These are phyloP conservation scores for Populus tremula DNA, from an alignment of 345 rosid genomes.

Conservation along the genomic window DNA sequence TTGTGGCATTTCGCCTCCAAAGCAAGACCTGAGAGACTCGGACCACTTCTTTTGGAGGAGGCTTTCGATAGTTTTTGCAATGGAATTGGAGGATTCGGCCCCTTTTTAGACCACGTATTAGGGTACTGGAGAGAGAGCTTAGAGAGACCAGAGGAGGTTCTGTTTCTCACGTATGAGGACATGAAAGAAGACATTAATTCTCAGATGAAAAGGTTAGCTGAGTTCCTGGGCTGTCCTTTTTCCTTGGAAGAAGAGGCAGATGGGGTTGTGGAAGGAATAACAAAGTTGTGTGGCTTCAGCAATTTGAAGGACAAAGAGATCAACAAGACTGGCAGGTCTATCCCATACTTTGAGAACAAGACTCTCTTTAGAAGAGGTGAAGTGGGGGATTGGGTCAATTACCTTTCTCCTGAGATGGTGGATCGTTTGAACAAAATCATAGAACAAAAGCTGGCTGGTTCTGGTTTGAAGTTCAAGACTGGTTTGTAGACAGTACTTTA, in stretches of 20 bases:
- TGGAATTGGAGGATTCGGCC: constrained; percentile 32
- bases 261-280: constrained; percentile 7
- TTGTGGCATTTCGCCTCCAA: constrained; percentile 24
- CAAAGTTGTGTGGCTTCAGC: constrained; percentile 19
- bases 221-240: constrained; percentile 15
- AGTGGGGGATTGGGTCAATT: constrained; percentile 16
- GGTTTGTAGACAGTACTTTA: too few species aligned
- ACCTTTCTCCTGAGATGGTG: constrained; percentile 19
- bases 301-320: constrained; percentile 14
- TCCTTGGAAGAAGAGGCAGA: constrained; percentile 13
- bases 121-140: constrained; percentile 36
- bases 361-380: constrained; percentile 17
- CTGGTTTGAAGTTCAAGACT: constrained; percentile 45
- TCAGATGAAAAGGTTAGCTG: constrained; percentile 23
- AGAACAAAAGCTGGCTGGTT: constrained; percentile 45
- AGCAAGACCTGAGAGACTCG: constrained; percentile 8
- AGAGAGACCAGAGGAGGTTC: constrained; percentile 23
- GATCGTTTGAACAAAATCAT: constrained; percentile 15
- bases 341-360: constrained; percentile 2
- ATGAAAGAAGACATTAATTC: constrained; percentile 25
- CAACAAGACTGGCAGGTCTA: constrained; percentile 13
- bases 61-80: constrained; percentile 32
- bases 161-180: constrained; percentile 38
- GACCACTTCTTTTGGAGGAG: constrained; percentile 25
- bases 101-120: constrained; percentile 38